Base-by-base conservation (phyloP, 176 grass and related monocot species). In the Oropetium thomaeum region DNA sequence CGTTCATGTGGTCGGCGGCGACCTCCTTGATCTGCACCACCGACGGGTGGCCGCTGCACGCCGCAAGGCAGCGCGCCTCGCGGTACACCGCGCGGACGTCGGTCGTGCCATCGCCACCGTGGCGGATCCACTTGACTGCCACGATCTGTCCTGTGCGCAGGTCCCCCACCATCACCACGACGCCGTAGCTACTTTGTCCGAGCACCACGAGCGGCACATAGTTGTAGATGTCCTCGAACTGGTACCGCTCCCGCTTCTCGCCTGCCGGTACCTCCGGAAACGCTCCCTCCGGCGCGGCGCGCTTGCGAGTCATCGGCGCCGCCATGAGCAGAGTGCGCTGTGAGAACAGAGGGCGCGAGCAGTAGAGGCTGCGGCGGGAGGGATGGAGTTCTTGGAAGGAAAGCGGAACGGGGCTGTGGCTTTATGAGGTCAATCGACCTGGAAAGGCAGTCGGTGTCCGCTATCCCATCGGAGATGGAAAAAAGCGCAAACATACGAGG, bases 11-110 rank as follows among this genome's bases (percentile, higher is more conserved):
- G 43, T 65, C 74, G 1, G 42, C n/a, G 14, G 9, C 74, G n/a
- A 77, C 60, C 3, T 65, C 60, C 59, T 10, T 65, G 31, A 77
- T 11, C 60, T 77, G 59, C 30, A 65, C 74, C 42, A 77, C 3
- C 13, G 60, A 52, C 8, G 74, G 43, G 60, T 37, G n/a, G 60
- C 74, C 74, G 13, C 60, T 44, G 60, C 59, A 77, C 31, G 74
- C 74, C 0, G 30, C 31, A 8, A 65, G 61, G 60, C 8, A 52
- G 43, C 31, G 2, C 30, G 42, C 74, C 74, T 77, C 60, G n/a
- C 7, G 31, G 60, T 7, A 17, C 7, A 77, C 61, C 8, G 60
- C 43, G 44, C 9, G 13, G 44, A 77, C 43, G 74, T 52, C 42
- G 29, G 58, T 5, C 5, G 27, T 38, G 54, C 35, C 72, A 1